phyloP scores from a whole-genome alignment of 495 filamentous ascomycete species.

The Xylaria telfairii region DNA sequence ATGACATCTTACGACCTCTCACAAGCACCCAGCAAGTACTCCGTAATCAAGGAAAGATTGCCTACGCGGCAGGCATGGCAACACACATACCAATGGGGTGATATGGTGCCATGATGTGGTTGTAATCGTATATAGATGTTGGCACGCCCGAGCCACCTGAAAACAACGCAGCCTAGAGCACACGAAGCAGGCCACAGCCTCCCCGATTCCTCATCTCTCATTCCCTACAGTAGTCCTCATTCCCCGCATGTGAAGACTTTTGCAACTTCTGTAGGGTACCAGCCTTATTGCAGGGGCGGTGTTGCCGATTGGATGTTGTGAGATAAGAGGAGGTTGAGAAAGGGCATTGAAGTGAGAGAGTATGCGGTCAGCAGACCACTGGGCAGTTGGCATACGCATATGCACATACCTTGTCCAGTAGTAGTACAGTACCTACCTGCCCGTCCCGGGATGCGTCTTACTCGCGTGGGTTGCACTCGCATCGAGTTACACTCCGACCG shows the following conservation, averaged over 20 bases:
- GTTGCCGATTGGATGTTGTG: slow-evolving; percentile 8
- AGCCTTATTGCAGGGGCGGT: neutral
- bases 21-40: neutral
- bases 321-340: neutral
- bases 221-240: too few relatives aligned
- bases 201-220: too few relatives aligned
- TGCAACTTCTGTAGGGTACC: neutral
- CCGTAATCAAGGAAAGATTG: neutral
- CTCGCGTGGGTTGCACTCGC: too few relatives aligned
- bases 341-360: neutral
- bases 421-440: too few relatives aligned
- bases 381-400: too few relatives aligned
- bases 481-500: too few relatives aligned
- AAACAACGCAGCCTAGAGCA: neutral
- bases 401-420: too few relatives aligned
- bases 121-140: neutral
- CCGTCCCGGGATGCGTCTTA: too few relatives aligned
- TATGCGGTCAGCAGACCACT: neutral
- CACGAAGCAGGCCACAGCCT: slow-evolving; percentile 3
- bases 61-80: neutral
- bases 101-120: slow-evolving; percentile 4
- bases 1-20: slow-evolving; percentile 6
- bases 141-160: neutral
- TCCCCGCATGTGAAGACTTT: neutral
- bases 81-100: neutral